Conservation (phyloP, 1,284 basidiomycete species). For the Naganishia sp. region DNA sequence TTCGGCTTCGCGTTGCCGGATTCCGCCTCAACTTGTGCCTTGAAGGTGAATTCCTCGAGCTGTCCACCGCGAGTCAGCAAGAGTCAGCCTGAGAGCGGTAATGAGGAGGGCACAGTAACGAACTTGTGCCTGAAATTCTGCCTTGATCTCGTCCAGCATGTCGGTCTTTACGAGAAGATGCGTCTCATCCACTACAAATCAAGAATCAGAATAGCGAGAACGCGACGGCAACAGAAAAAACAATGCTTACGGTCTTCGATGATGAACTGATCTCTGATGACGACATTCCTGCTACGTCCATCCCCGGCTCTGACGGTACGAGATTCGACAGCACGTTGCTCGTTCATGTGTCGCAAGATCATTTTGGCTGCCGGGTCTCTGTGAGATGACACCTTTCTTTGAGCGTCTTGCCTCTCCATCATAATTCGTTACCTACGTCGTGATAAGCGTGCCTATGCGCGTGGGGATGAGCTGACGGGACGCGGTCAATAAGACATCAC, state of each 20-base stretch:
- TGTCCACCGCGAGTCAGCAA: not conserved
- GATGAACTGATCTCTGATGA: slow-evolving; percentile 24
- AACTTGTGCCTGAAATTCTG: slow-evolving; percentile 19
- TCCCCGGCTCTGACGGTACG: slow-evolving; percentile 11
- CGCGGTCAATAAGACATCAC: not conserved
- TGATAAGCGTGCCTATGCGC: slow-evolving; percentile 14
- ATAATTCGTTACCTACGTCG: not conserved
- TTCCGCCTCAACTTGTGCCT: slow-evolving; percentile 17
- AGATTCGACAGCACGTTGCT: slow-evolving; percentile 26
- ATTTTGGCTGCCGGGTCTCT: slow-evolving; percentile 26
- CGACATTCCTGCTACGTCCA: slow-evolving; percentile 22
- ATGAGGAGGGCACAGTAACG: not conserved
- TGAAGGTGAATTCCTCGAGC: slow-evolving; percentile 26
- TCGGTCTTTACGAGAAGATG: slow-evolving; percentile 21
- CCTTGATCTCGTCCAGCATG: slow-evolving; percentile 21
- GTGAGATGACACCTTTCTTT: not conserved
- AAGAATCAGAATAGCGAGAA: not conserved
- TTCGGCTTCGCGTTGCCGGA: slow-evolving; percentile 26
- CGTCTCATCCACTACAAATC: slow-evolving; percentile 19
- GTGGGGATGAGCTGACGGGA: not conserved
- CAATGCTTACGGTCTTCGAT: slow-evolving; percentile 14
- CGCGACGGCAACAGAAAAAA: not conserved
- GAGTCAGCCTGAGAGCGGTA: not conserved
- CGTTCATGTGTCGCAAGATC: slow-evolving; percentile 27
- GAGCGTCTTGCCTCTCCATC: not conserved